A percentile compares a stretch with the other conserved stretches of the same genome.
Evolutionary conservation across 495 filamentous ascomycete genomes (phyloP).

Genomic region (Penicillium diatomitis): DNA sequence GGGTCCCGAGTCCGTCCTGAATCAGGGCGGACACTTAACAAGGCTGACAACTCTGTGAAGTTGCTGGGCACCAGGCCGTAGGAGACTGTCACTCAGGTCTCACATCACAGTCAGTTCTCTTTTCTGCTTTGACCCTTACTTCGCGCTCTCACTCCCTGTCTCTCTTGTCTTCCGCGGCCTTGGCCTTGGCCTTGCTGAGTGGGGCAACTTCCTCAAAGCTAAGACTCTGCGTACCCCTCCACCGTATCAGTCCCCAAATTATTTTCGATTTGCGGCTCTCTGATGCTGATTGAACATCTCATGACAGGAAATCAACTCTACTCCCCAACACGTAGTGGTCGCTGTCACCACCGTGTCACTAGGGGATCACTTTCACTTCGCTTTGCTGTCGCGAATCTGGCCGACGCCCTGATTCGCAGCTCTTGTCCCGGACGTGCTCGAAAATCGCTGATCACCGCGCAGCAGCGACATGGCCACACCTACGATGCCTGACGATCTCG

Average conservation of each 20-base stretch:
- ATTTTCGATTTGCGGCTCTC: too few species aligned
- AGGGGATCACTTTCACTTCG: not conserved
- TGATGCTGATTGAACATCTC: too few species aligned
- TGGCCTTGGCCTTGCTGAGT: constrained; percentile 4
- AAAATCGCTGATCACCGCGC: not conserved
- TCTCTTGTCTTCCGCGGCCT: not conserved
- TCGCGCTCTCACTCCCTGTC: not conserved
- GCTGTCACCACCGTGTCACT: too few species aligned
- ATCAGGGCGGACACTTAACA: constrained; percentile 50
- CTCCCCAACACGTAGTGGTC: too few species aligned
- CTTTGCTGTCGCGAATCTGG: constrained; percentile 4
- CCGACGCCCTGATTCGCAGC: not conserved
- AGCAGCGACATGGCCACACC: constrained; percentile 15
- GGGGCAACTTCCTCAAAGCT: constrained; percentile 5
- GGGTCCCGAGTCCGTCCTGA: constrained; percentile 51
- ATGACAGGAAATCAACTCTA: too few species aligned
- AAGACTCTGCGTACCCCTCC: constrained; percentile 20
- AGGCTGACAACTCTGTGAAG: constrained; percentile 10
- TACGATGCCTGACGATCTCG: constrained; percentile 27
- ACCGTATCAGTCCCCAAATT: not conserved
- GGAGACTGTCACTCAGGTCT: constrained; percentile 3
- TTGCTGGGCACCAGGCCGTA: constrained; percentile 4
- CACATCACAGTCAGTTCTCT: constrained; percentile 12
- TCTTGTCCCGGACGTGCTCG: not conserved
- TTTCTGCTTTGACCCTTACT: not conserved